Evolutionary conservation across 129 eudicot genomes (phyloP).

Genomic region (Helianthus tuberosus): DNA sequence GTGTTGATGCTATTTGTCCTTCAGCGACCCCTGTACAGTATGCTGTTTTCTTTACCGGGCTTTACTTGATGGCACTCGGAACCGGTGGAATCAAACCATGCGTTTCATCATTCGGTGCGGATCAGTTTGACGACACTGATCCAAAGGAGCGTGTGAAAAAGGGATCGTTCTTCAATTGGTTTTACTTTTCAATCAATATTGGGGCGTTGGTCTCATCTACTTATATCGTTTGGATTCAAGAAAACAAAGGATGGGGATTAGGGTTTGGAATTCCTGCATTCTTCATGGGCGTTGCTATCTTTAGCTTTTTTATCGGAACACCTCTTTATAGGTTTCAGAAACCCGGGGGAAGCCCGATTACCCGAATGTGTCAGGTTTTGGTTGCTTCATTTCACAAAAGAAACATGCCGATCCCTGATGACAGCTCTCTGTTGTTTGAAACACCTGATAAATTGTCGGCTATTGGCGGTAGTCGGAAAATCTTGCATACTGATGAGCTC

Average conservation of each 20-base stretch:
- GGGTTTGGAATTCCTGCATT: slow-evolving; percentile 61
- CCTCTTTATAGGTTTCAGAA: slow-evolving; percentile 59
- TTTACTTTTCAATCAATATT: slow-evolving; percentile 53
- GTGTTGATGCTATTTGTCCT: slow-evolving; percentile 27
- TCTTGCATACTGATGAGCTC: slow-evolving; percentile 33
- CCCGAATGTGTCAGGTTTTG: slow-evolving; percentile 54
- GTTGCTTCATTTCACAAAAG: slow-evolving; percentile 61
- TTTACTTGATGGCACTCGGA: slow-evolving; percentile 62
- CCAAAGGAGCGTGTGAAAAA: slow-evolving; percentile 39
- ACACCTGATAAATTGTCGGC: slow-evolving; percentile 34
- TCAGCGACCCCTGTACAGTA: slow-evolving; percentile 31
- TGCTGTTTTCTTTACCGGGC: slow-evolving; percentile 36
- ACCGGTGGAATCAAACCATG: slow-evolving; percentile 76
- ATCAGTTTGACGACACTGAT: slow-evolving; percentile 64
- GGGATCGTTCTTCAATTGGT: slow-evolving; percentile 65
- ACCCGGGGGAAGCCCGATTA: slow-evolving; percentile 61
- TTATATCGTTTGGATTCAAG: slow-evolving; percentile 51
- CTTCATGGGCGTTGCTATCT: slow-evolving; percentile 44
- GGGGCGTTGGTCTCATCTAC: slow-evolving; percentile 56
- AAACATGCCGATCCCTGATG: slow-evolving; percentile 32
- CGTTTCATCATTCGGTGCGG: slow-evolving; percentile 68
- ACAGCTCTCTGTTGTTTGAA: slow-evolving; percentile 41
- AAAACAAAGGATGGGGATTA: slow-evolving; percentile 54
- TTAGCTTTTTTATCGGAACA: slow-evolving; percentile 53
- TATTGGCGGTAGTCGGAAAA: slow-evolving; percentile 37